These are phyloP conservation scores for Luvunga scandens DNA, from an alignment of 345 rosid species.

Conservation along the genomic window DNA sequence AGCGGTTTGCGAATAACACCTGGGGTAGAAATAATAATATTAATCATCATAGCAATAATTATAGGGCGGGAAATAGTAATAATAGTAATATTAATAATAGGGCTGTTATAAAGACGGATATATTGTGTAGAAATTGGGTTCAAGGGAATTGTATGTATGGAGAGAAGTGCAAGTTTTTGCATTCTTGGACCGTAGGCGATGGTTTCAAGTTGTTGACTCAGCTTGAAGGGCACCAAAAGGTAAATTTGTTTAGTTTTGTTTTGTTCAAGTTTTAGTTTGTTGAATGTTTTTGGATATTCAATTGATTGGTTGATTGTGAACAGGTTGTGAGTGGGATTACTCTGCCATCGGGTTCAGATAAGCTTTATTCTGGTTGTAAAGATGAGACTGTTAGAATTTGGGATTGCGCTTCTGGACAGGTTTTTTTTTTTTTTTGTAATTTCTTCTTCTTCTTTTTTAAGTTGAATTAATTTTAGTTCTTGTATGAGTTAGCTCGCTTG, in stretches of 20 bases:
- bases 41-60: slow-evolving; percentile 14
- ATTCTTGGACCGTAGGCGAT: slow-evolving; percentile 90
- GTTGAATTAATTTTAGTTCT: neutral
- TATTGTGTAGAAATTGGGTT: slow-evolving; percentile 78
- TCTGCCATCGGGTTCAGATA: slow-evolving; percentile 77
- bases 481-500: neutral
- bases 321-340: slow-evolving; percentile 90
- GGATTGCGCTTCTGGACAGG: slow-evolving; percentile 99
- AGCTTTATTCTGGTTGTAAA: slow-evolving; percentile 74
- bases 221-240: slow-evolving; percentile 92
- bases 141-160: slow-evolving; percentile 79
- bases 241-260: slow-evolving; percentile 8
- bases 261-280: neutral
- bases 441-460: neutral
- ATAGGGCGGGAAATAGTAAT: slow-evolving; percentile 42
- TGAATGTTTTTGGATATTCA: slow-evolving; percentile 8
- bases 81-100: slow-evolving; percentile 21
- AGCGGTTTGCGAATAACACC: slow-evolving; percentile 66
- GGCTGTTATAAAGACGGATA: slow-evolving; percentile 57
- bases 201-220: slow-evolving; percentile 66
- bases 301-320: slow-evolving; percentile 7
- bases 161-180: slow-evolving; percentile 78
- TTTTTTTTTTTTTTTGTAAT: slow-evolving; percentile 14
- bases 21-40: slow-evolving; percentile 66
- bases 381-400: slow-evolving; percentile 84